phyloP scores from a whole-genome alignment of 1,284 basidiomycete genomes.

The Ceratorhiza oryzae-sativae region DNA sequence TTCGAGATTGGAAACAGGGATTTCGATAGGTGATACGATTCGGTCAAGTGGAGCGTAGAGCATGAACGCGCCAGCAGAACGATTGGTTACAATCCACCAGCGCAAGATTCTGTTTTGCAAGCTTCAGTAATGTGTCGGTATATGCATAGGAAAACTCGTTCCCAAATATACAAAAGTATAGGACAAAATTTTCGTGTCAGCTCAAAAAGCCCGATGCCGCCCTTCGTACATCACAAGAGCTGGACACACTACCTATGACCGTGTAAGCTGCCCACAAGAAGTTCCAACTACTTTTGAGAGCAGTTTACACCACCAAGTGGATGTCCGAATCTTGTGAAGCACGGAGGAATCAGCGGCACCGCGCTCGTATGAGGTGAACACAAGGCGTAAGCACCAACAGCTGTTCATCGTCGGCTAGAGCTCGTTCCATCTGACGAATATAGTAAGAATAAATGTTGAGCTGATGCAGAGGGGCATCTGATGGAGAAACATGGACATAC shows the following conservation, averaged over 20 bases:
- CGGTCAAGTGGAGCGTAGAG: no score
- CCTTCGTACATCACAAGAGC: neutral
- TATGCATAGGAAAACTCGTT: no score
- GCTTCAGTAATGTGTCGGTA: no score
- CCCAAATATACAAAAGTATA: no score
- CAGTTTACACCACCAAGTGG: neutral
- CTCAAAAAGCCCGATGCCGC: neutral
- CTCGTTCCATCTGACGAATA: neutral
- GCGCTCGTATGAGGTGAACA: neutral
- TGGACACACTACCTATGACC: neutral
- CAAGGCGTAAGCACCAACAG: neutral
- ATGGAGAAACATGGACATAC: neutral
- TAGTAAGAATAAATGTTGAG: no score
- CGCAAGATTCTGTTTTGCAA: no score
- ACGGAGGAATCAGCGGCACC: neutral
- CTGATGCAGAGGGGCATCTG: no score
- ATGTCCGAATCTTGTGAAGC: neutral
- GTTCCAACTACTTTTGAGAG: neutral
- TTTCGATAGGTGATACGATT: no score
- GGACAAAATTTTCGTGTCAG: neutral
- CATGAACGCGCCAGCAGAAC: no score
- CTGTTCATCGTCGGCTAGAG: neutral
- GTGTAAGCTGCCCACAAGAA: neutral
- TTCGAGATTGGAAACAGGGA: no score
- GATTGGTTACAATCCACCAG: no score